Evolutionary conservation across 139 green algal genomes (phyloP).

Genomic region (Asterochloris erici): DNA sequence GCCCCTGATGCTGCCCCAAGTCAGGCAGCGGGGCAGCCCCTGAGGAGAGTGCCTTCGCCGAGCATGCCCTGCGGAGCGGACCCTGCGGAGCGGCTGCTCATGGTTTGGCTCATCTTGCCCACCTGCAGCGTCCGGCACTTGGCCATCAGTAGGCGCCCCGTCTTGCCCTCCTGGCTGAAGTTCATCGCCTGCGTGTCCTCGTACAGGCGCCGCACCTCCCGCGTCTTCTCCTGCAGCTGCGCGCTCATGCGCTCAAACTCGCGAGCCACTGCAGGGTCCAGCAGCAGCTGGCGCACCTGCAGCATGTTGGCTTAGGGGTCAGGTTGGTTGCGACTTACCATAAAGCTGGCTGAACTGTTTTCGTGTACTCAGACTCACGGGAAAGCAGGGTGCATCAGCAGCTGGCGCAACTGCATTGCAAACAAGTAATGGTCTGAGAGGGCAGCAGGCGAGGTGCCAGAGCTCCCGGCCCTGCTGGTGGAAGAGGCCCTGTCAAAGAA

Average conservation of each 20-base stretch:
- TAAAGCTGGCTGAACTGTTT: background rate
- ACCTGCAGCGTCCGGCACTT: slow-evolving; percentile 70
- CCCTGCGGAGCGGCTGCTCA: no score
- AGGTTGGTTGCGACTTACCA: background rate
- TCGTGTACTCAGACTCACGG: background rate
- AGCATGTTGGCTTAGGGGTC: background rate
- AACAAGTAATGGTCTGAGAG: no score
- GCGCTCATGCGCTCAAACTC: slow-evolving; percentile 58
- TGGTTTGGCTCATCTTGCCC: no score
- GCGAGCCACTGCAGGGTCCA: slow-evolving; percentile 63
- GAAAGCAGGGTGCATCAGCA: no score
- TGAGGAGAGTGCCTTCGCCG: no score
- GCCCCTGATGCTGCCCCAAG: no score
- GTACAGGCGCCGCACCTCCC: slow-evolving; percentile 48
- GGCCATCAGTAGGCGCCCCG: slow-evolving; percentile 73
- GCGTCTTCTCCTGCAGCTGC: slow-evolving; percentile 51
- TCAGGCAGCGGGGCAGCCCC: no score
- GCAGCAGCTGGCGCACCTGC: slow-evolving; percentile 62
- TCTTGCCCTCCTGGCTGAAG: slow-evolving; percentile 72
- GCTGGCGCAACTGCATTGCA: no score
- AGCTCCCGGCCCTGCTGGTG: background rate
- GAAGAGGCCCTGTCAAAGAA: background rate
- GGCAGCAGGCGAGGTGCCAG: no score
- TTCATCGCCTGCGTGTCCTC: slow-evolving; percentile 64
- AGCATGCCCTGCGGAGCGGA: no score